phyloP scores from a whole-genome alignment of 352 stramenopile species.

The Globisporangium solare region DNA sequence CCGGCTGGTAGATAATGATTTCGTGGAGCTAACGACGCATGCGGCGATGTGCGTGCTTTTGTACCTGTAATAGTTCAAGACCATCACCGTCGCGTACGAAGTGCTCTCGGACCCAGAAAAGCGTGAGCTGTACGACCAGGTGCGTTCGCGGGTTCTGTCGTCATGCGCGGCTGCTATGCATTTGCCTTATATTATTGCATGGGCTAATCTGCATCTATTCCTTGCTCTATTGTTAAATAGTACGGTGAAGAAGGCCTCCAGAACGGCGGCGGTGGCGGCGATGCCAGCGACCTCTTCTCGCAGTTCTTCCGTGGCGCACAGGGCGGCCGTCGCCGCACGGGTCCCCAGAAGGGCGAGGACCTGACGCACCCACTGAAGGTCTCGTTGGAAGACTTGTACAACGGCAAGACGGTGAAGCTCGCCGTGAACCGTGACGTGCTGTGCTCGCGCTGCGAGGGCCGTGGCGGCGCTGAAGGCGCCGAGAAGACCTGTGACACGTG shows the following conservation, averaged over 20 bases:
- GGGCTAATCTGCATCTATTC: constrained; percentile 16
- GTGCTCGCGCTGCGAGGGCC: constrained; percentile 83
- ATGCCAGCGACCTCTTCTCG: constrained; percentile 93
- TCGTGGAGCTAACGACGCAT: neutral
- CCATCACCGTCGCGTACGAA: constrained; percentile 95
- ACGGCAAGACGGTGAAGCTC: constrained; percentile 98
- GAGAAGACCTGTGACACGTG: constrained; percentile 93
- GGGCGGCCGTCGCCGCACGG: constrained; percentile 54
- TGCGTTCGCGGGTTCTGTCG: constrained; percentile 8
- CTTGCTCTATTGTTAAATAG: constrained; percentile 53
- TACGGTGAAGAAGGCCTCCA: constrained; percentile 98
- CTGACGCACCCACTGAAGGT: constrained; percentile 95
- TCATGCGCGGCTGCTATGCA: neutral
- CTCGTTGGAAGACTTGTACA: constrained; percentile 98
- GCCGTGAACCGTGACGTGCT: constrained; percentile 95
- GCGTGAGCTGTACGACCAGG: constrained; percentile 83
- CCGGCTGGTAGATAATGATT: neutral
- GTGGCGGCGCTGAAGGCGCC: constrained; percentile 90
- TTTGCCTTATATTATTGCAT: constrained; percentile 6
- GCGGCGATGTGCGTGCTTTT: constrained; percentile 12
- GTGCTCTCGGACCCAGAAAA: constrained; percentile 94
- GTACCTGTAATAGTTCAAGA: constrained; percentile 71
- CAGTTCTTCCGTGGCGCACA: constrained; percentile 95
- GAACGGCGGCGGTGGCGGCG: constrained; percentile 68
- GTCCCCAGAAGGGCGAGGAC: constrained; percentile 94